Base-by-base conservation (phyloP, 2,329 filamentous ascomycete species). In the Sarocladium brachiariae region DNA sequence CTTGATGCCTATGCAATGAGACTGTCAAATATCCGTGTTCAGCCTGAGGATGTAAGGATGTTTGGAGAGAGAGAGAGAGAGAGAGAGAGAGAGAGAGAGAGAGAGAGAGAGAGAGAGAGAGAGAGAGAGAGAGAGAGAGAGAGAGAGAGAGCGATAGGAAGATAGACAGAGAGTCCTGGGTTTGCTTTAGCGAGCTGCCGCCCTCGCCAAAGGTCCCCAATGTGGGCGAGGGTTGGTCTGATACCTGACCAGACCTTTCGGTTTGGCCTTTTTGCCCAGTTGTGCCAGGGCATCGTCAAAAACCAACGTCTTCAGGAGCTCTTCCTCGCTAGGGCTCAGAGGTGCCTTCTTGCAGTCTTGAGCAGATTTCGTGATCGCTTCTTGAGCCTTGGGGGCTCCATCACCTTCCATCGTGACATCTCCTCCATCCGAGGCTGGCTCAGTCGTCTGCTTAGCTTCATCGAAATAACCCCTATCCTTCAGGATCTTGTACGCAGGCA, bases 141-240 rank as follows among this genome's bases (percentile, higher is more conserved):
- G n/a, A n/a, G n/a, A n/a, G n/a, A n/a, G n/a, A n/a, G n/a, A n/a
- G n/a, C n/a, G n/a, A n/a, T n/a, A n/a, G n/a, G n/a, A n/a, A n/a
- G n/a, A n/a, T n/a, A n/a, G n/a, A n/a, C n/a, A n/a, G n/a, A n/a
- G n/a, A n/a, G n/a, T n/a, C n/a, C n/a, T n/a, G n/a, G 27, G 13
- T 30, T 30, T 30, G 27, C 13, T 80, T 89, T 65, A 92, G 74
- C 67, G 65, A n/a, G 70, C 72, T 56, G 66, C 74, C 23, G 79
- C 79, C 56, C 73, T 72, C 49, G 70, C 73, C 81, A 95, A 82
- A 1, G 93, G 93, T 0, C 93, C 93, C 93, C 93, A 99, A 65
- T 97, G 93, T 61, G 89, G 84, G 53, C 86, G 76, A 41, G 93
- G 93, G 63, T 97, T 97, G 54, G 84, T 71, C 71, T 96, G 93